Evolutionary conservation across 2,329 filamentous ascomycete species (phyloP), one percentile per base, ranked within the genome.

Genomic region (Beauveria asiatica): DNA sequence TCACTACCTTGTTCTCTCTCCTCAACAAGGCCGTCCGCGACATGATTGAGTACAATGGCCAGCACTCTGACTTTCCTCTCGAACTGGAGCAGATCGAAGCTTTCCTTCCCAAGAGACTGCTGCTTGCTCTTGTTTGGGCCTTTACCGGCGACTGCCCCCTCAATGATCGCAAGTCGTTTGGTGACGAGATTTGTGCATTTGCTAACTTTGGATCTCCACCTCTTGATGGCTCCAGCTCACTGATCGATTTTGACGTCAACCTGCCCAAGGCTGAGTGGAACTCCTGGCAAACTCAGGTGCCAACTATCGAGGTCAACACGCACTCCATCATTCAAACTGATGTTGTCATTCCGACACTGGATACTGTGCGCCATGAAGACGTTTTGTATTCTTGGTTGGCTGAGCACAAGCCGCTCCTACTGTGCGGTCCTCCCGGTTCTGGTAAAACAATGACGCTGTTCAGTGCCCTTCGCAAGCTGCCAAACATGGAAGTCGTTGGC

Each of bases 401-500:
- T 17, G 94, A 99, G 73, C 94, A 99, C 73, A 99, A 99, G 77
- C 94, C 95, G 13, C 80, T 99, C 19, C 80, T 99, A 57, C 87
- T 99, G 17, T 99, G 94, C 72, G 95, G 94, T 73, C 95, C 94
- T 70, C 94, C 94, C 61, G 94, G 94, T 78, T 99, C 94, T 56
- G 94, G 94, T 80, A 99, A 99, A 79, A 99, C 94, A 5, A 99
- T 99, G 94, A 99, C 94, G 11, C 80, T 99, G 13, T 99, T 99
- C 79, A 97, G 93, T 71, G 94, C 94, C 39, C 84, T 99, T 58
- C 88, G 94, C 65, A 99, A 99, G 75, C 80, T 99, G 61, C 93
- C 93, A 3, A 97, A 97, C 72, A 97, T 99, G 92, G 94, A 99
- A 75, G 92, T 97, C 61, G 95, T 99, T 37, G 94, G 94, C 53